Conservation (phyloP, 495 filamentous ascomycete species). For the Xylaria curta region DNA sequence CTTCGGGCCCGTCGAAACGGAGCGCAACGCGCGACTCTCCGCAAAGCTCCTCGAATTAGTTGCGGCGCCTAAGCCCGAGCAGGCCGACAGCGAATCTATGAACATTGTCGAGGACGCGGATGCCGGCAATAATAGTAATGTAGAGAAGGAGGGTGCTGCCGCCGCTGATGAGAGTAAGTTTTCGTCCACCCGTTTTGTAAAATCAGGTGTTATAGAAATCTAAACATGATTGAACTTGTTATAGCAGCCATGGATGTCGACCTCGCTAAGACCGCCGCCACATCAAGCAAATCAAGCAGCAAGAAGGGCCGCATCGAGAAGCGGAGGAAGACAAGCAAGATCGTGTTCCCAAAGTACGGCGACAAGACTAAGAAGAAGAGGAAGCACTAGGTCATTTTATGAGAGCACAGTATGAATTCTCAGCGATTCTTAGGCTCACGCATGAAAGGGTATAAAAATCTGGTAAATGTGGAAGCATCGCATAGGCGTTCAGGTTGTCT, state of each 20-base stretch:
- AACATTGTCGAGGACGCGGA: conserved; percentile 38
- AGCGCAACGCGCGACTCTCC: conserved; percentile 76
- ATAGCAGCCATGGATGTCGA: conserved; percentile 57
- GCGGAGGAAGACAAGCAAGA: conserved; percentile 56
- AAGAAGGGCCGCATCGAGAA: conserved; percentile 52
- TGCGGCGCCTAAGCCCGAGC: conserved; percentile 64
- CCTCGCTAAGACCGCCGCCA: conserved; percentile 37
- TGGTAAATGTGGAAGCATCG: conserved; percentile 24
- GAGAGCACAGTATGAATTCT: not conserved
- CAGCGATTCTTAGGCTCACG: not conserved
- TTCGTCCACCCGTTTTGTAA: not conserved
- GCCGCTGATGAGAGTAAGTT: conserved; percentile 45
- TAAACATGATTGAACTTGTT: conserved; percentile 9
- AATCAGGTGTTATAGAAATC: not conserved
- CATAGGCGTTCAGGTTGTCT: conserved; percentile 28
- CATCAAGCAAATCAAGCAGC: conserved; percentile 37
- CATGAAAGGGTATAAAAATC: not conserved
- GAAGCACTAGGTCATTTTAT: conserved; percentile 38
- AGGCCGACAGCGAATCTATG: conserved; percentile 34
- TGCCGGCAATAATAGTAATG: conserved; percentile 13
- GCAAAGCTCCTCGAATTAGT: conserved; percentile 80
- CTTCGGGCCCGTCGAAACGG: conserved; percentile 78
- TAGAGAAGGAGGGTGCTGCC: conserved; percentile 41
- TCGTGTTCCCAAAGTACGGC: conserved; percentile 59
- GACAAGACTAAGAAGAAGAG: conserved; percentile 52